A percentile compares a stretch with the other conserved stretches of the same genome.
phyloP scores from a whole-genome alignment of 148 eudicot species.

The Mesembryanthemum crystallinum region DNA sequence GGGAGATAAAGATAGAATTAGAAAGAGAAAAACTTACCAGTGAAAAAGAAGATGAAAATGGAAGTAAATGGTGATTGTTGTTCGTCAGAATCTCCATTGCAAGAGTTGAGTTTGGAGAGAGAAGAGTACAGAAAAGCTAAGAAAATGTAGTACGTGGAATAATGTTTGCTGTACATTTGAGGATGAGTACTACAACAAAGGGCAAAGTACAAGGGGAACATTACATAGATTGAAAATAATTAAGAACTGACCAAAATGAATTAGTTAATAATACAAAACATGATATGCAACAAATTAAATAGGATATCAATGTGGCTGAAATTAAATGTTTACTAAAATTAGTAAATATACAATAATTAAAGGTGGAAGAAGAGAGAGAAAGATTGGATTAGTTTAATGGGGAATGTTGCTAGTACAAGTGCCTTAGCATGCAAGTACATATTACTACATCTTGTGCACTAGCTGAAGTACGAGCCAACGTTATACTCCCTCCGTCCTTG shows the following conservation, averaged over 20 bases:
- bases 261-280: too few species aligned
- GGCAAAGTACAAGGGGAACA: background rate
- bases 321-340: background rate
- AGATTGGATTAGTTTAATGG: conserved; percentile 6
- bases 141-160: conserved; percentile 5
- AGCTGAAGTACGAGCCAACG: conserved; percentile 9
- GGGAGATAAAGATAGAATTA: background rate
- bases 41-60: background rate
- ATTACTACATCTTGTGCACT: background rate
- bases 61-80: background rate
- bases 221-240: background rate
- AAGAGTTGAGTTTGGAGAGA: background rate
- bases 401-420: conserved; percentile 30
- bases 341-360: background rate
- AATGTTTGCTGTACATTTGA: background rate
- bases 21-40: conserved; percentile 6
- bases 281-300: too few species aligned
- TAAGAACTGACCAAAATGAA: too few species aligned
- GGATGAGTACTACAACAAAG: background rate
- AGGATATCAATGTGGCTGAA: background rate
- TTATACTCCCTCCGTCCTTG: too few species aligned
- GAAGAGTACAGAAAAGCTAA: background rate
- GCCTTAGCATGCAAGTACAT: conserved; percentile 33
- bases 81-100: background rate
- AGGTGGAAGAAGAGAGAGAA: background rate